These are phyloP conservation scores for Alternaria atra DNA, from an alignment of 2,329 filamentous ascomycete genomes.

Conservation along the genomic window DNA sequence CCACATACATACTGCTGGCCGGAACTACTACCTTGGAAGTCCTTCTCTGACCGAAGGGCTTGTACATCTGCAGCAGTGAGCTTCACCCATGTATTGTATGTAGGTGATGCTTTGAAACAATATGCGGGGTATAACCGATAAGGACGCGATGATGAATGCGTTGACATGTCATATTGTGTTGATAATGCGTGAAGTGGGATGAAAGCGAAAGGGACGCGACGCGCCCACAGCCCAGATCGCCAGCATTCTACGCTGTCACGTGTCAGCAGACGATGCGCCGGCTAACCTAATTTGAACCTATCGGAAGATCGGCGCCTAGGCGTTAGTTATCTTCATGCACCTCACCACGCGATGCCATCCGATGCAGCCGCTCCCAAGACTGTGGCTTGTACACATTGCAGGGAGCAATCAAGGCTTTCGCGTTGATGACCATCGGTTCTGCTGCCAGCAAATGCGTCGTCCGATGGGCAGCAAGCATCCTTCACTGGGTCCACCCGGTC, in stretches of 20 bases:
- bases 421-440: not conserved
- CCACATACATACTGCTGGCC: not conserved
- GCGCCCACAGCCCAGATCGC: slow-evolving; percentile 7
- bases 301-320: slow-evolving; percentile 35
- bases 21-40: slow-evolving; percentile 59
- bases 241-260: slow-evolving; percentile 17
- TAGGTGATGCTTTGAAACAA: slow-evolving; percentile 68
- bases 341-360: slow-evolving; percentile 31
- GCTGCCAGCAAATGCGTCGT: slow-evolving; percentile 24
- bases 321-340: slow-evolving; percentile 24
- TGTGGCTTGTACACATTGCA: slow-evolving; percentile 17
- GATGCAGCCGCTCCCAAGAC: slow-evolving; percentile 39
- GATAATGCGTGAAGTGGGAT: slow-evolving; percentile 21
- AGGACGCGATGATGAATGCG: slow-evolving; percentile 30
- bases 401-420: slow-evolving; percentile 38
- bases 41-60: slow-evolving; percentile 56
- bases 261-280: not conserved
- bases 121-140: slow-evolving; percentile 64
- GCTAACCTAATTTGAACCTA: slow-evolving; percentile 1
- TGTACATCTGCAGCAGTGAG: slow-evolving; percentile 66
- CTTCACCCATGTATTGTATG: slow-evolving; percentile 70
- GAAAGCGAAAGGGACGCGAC: slow-evolving; percentile 27
- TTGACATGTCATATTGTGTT: slow-evolving; percentile 45
- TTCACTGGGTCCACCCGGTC: slow-evolving; percentile 25
- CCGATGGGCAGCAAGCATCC: slow-evolving; percentile 20